A percentile compares a stretch with the other conserved stretches of the same genome.
phyloP scores from a whole-genome alignment of 208 protist species.

The Leishmania martiniquensis region DNA sequence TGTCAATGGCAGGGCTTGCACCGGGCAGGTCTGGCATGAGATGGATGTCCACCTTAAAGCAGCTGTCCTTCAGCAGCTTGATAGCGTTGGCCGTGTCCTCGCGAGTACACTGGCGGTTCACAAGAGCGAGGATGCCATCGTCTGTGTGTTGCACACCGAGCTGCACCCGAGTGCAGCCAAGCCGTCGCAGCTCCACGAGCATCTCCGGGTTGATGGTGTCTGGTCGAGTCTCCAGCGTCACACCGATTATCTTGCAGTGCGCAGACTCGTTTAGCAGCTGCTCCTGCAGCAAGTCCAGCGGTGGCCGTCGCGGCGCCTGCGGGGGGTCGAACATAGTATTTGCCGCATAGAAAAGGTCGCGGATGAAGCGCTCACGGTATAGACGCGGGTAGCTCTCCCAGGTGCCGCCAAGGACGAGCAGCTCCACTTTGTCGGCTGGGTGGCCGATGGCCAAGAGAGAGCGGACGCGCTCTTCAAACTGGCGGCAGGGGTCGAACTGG shows the following conservation, averaged over 20 bases:
- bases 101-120: constrained; percentile 96
- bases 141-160: constrained; percentile 99
- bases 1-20: constrained; percentile 94
- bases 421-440: constrained; percentile 96
- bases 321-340: constrained; percentile 74
- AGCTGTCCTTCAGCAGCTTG: constrained; percentile 96
- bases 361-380: constrained; percentile 93
- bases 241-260: constrained; percentile 97
- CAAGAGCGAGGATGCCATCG: constrained; percentile 93
- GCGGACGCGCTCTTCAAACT: constrained; percentile 85
- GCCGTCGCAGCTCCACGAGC: constrained; percentile 90
- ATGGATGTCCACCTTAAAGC: constrained; percentile 99
- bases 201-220: constrained; percentile 96
- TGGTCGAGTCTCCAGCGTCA: constrained; percentile 99
- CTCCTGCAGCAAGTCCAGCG: constrained; percentile 80
- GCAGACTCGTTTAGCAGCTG: constrained; percentile 93
- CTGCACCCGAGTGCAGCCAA: constrained; percentile 98
- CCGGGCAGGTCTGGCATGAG: constrained; percentile 99
- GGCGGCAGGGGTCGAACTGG: constrained; percentile 74
- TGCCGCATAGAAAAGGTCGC: constrained; percentile 91
- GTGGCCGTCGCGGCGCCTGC: constrained; percentile 37
- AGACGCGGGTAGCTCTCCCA: constrained; percentile 97
- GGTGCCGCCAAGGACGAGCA: constrained; percentile 99
- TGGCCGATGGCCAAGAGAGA: constrained; percentile 90
- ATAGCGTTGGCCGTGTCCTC: constrained; percentile 94